Percentiles rank a stretch among this genome's conserved stretches.
Evolutionary conservation across 305 asterid species (phyloP).

Genomic region (Caryopteris hybrid): DNA sequence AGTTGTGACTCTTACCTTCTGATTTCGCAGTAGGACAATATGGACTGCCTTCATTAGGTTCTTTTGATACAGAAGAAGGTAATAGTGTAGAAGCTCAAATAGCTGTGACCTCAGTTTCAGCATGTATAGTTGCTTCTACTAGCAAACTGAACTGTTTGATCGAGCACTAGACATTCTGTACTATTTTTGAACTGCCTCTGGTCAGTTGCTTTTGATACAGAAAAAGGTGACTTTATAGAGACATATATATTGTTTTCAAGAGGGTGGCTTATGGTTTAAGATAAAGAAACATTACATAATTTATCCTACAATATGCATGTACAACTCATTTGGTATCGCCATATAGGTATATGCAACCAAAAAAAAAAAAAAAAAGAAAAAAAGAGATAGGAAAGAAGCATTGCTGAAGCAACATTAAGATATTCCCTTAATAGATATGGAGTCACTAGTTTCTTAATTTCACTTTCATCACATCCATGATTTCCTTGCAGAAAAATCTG

Average conservation of each 20-base stretch:
- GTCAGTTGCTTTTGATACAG: neutral
- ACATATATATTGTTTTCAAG: neutral
- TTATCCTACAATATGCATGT: neutral
- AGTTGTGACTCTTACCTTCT: neutral
- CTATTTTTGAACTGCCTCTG: neutral
- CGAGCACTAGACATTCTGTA: neutral
- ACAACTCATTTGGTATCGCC: neutral
- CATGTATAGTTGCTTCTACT: neutral
- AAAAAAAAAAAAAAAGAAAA: neutral
- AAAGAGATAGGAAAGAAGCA: neutral
- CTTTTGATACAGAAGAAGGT: neutral
- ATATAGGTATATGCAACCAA: neutral
- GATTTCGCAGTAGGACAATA: neutral
- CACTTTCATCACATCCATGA: slow-evolving; percentile 1
- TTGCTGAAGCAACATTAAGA: slow-evolving; percentile 1
- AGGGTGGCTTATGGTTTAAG: neutral
- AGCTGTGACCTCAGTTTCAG: neutral
- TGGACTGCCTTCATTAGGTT: neutral
- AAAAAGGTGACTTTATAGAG: neutral
- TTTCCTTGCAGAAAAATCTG: slow-evolving; percentile 54
- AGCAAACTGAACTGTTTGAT: neutral
- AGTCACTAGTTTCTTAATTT: slow-evolving; percentile 6
- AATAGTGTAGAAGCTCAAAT: neutral
- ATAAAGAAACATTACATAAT: neutral
- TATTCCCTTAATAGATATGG: neutral